Percentiles rank a stretch among this genome's conserved stretches.
Evolutionary conservation across 2,329 filamentous ascomycete species (phyloP).

Genomic region (Coleophoma cylindrospora): DNA sequence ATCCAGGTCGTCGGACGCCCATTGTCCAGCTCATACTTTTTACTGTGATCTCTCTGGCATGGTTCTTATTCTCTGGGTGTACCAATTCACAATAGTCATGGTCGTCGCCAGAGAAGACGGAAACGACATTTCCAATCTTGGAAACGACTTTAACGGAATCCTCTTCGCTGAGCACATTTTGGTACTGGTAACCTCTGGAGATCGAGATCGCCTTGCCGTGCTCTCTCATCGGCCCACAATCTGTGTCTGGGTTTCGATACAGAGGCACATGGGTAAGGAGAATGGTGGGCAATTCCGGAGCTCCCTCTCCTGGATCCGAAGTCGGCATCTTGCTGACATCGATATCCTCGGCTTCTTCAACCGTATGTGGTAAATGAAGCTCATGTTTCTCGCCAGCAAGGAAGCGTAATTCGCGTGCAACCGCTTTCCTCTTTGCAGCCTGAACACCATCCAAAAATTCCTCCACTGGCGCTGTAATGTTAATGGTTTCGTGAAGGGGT

Average conservation of each 20-base stretch:
- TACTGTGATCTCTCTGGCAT: slow-evolving; percentile 78
- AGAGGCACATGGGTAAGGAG: slow-evolving; percentile 89
- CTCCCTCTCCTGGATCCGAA: slow-evolving; percentile 36
- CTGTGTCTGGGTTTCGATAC: slow-evolving; percentile 75
- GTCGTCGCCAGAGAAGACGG: slow-evolving; percentile 93
- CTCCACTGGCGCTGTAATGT: slow-evolving; percentile 72
- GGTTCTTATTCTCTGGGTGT: slow-evolving; percentile 58
- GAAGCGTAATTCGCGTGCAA: slow-evolving; percentile 62
- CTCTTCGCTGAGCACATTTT: slow-evolving; percentile 79
- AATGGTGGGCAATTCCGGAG: slow-evolving; percentile 72
- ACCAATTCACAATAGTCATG: slow-evolving; percentile 95
- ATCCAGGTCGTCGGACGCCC: slow-evolving; percentile 84
- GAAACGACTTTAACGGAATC: slow-evolving; percentile 73
- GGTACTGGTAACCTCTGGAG: slow-evolving; percentile 83
- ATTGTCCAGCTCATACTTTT: slow-evolving; percentile 96
- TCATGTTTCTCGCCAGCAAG: slow-evolving; percentile 55
- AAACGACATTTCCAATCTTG: slow-evolving; percentile 74
- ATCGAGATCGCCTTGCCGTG: slow-evolving; percentile 76
- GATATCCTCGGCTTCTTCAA: slow-evolving; percentile 43
- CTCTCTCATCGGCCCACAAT: slow-evolving; percentile 84
- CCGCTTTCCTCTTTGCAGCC: slow-evolving; percentile 59
- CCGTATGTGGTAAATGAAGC: slow-evolving; percentile 49
- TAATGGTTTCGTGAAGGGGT: slow-evolving; percentile 38
- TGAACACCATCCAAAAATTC: slow-evolving; percentile 70
- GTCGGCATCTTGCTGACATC: slow-evolving; percentile 32